Base-by-base conservation (phyloP, 1,284 basidiomycete genomes). In the Ustilago esculenta region DNA sequence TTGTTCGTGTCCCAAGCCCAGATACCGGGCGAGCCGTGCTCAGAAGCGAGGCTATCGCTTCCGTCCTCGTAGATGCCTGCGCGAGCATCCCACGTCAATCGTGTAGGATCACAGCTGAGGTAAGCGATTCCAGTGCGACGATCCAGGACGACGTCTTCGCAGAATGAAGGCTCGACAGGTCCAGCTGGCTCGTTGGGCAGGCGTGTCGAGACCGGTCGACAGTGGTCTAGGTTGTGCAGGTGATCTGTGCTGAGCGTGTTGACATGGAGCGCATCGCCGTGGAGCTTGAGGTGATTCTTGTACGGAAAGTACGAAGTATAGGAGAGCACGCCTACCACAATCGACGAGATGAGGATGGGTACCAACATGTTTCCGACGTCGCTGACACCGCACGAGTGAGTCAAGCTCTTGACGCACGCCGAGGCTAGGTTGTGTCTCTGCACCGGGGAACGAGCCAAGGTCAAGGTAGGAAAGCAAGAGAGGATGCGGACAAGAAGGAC, bases 101-200 rank as follows among this genome's bases (percentile, higher is more conserved):
- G 32, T 3, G 64, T 64, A 17, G 72, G 72, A 23, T 76, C 73
- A 33, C 73, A 76, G 48, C 63, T 57, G 25, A 76, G 41, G 48
- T 76, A 76, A 1, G 73, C 73, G 46, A 68, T 47, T 4, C 72
- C 68, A 0, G 73, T 57, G 14, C 54, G 63, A 9, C 41, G 52
- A 30, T 76, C 72, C 2, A 73, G 57, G 2, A 59, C 68, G 12
- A 73, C 46, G 39, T 76, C 73, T 33, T 76, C 73, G 55, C 73
- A 76, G 52, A 64, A 68, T 12, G 60, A 58, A 2, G 69, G 63
- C 46, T 67, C 69, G n/a, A 54, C 57, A 0, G 70, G 50, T 10
- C 51, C 57, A n/a, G 69, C 65, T 20, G 59, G 45, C 21, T 60
- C 55, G 55, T 64, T 50, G 18, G 55, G 48, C 23, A 58, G 24